Evolutionary conservation across 495 filamentous ascomycete species (phyloP).

Genomic region (Melanomma pulvis-pyrius): DNA sequence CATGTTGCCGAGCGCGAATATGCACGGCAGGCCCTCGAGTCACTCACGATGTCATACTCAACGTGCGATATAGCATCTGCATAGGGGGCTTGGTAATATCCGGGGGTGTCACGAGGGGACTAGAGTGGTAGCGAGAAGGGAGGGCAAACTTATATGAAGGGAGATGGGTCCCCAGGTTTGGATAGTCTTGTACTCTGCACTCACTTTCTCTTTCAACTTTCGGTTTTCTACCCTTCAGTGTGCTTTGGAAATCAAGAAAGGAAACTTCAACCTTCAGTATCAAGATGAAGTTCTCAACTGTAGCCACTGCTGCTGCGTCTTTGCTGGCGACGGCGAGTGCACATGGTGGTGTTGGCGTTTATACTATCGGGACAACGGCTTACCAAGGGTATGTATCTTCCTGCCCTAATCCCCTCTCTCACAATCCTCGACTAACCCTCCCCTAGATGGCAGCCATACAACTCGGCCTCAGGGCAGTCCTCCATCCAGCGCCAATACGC

Average conservation of each 20-base stretch:
- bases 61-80: background rate
- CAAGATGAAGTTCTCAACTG: constrained; percentile 28
- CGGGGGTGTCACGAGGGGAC: constrained; percentile 21
- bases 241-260: constrained; percentile 1
- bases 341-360: constrained; percentile 36
- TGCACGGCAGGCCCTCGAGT: background rate
- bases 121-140: constrained; percentile 7
- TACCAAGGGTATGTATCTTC: constrained; percentile 31
- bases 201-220: background rate
- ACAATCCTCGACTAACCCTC: constrained; percentile 2
- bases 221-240: constrained; percentile 10
- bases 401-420: background rate
- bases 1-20: constrained; percentile 9
- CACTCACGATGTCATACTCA: constrained; percentile 2
- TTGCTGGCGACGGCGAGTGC: constrained; percentile 28
- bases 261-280: background rate
- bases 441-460: constrained; percentile 35
- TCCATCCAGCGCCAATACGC: constrained; percentile 34
- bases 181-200: background rate
- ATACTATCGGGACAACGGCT: constrained; percentile 28
- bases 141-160: constrained; percentile 16
- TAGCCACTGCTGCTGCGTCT: constrained; percentile 20
- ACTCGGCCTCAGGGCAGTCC: constrained; percentile 31
- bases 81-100: constrained; percentile 19
- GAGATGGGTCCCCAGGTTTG: constrained; percentile 12